Conservation (phyloP, 2,329 filamentous ascomycete species). For the Microcyclosporella mali region DNA sequence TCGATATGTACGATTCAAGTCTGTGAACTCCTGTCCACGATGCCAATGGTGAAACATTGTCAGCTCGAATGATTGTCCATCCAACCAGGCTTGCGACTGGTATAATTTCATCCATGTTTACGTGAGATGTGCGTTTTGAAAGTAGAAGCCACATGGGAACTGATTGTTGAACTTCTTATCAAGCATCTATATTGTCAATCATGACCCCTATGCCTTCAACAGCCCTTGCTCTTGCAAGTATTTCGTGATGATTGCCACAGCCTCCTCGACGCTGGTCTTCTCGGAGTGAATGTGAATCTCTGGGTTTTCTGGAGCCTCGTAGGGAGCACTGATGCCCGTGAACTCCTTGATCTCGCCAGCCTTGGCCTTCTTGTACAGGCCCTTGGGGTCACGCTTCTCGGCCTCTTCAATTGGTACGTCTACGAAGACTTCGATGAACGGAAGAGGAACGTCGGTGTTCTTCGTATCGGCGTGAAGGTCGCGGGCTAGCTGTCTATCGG, state of each 20-base stretch:
- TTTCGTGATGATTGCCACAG: constrained; percentile 73
- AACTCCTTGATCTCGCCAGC: constrained; percentile 95
- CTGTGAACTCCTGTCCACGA: no score
- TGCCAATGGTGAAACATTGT: no score
- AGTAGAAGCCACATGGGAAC: no score
- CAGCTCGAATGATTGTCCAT: no score
- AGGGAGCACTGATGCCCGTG: constrained; percentile 89
- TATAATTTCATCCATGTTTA: no score
- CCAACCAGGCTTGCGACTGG: no score
- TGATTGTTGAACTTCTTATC: no score
- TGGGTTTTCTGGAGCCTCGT: constrained; percentile 78
- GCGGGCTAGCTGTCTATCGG: constrained; percentile 77
- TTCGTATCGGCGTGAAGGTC: constrained; percentile 63
- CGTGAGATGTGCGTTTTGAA: no score
- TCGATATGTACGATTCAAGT: no score
- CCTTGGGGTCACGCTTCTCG: constrained; percentile 94
- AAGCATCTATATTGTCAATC: background rate
- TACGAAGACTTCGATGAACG: constrained; percentile 90
- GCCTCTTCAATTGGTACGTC: constrained; percentile 88
- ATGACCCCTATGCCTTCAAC: constrained; percentile 9
- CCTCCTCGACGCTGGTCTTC: constrained; percentile 79
- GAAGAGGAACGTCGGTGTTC: constrained; percentile 57
- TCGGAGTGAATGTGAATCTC: constrained; percentile 85
- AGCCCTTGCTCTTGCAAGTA: constrained; percentile 66
- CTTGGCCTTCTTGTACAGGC: constrained; percentile 92